phyloP scores from a whole-genome alignment of 2,329 filamentous ascomycete species.

The Alternaria conjuncta region DNA sequence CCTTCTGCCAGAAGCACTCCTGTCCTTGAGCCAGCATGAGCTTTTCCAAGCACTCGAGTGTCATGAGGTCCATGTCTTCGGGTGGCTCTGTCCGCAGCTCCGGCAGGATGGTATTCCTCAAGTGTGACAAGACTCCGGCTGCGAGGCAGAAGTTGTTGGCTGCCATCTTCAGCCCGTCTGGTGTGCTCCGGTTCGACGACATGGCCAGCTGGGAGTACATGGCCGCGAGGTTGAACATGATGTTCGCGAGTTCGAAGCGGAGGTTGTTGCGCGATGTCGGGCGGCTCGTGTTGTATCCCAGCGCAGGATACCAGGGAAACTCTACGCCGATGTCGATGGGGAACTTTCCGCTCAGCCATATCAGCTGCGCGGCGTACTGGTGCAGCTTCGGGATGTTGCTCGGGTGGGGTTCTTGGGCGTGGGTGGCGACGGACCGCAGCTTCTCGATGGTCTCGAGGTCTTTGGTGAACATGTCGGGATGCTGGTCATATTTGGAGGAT shows the following conservation, averaged over 20 bases:
- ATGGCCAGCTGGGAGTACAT: slow-evolving; percentile 93
- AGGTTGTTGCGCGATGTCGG: slow-evolving; percentile 72
- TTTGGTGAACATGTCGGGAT: slow-evolving; percentile 92
- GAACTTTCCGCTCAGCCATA: slow-evolving; percentile 94
- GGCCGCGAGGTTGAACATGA: slow-evolving; percentile 91
- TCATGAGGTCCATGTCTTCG: slow-evolving; percentile 93
- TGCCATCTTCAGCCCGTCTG: slow-evolving; percentile 84
- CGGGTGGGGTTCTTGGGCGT: slow-evolving; percentile 84
- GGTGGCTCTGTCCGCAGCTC: slow-evolving; percentile 84
- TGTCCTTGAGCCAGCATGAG: slow-evolving; percentile 91
- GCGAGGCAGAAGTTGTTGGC: slow-evolving; percentile 89
- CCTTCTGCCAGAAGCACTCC: slow-evolving; percentile 98
- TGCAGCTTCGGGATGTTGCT: slow-evolving; percentile 90
- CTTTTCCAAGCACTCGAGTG: slow-evolving; percentile 80
- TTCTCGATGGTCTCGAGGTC: slow-evolving; percentile 88
- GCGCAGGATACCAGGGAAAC: slow-evolving; percentile 93
- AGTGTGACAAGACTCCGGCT: slow-evolving; percentile 81
- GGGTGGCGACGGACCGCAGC: slow-evolving; percentile 83
- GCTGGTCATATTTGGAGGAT: slow-evolving; percentile 97
- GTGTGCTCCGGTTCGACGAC: slow-evolving; percentile 75
- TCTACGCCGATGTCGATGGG: slow-evolving; percentile 95
- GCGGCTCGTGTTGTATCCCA: slow-evolving; percentile 85
- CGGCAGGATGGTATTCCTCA: slow-evolving; percentile 77
- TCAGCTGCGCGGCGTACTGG: slow-evolving; percentile 87
- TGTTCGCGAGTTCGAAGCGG: slow-evolving; percentile 85